These are phyloP conservation scores for Lactarius pseudohatsudake DNA, from an alignment of 768 basidiomycete species.

Conservation along the genomic window DNA sequence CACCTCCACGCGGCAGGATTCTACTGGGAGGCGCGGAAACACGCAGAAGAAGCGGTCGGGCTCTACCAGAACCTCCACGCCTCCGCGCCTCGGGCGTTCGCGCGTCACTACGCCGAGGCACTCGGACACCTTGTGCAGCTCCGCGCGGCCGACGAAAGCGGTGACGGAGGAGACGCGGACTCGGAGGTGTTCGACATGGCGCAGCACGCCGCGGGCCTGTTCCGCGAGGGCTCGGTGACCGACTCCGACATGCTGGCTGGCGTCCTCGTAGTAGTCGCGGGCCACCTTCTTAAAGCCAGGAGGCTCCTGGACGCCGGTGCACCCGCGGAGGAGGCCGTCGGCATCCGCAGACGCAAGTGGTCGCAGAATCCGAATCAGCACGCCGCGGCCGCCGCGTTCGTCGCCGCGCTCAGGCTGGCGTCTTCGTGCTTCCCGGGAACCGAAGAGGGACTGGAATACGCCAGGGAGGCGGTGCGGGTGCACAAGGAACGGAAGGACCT, in stretches of 20 bases:
- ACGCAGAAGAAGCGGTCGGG: slow-evolving; percentile 17
- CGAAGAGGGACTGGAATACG: slow-evolving; percentile 11
- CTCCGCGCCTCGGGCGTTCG: slow-evolving; percentile 12
- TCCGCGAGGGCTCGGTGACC: slow-evolving; percentile 15
- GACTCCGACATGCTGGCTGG: slow-evolving; percentile 15
- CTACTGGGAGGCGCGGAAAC: slow-evolving; percentile 18
- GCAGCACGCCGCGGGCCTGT: slow-evolving; percentile 17
- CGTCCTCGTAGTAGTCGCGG: slow-evolving; percentile 19
- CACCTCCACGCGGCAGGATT: slow-evolving; percentile 17
- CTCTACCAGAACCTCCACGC: slow-evolving; percentile 7
- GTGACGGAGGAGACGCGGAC: neutral
- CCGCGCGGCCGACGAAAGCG: neutral
- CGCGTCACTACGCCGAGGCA: slow-evolving; percentile 19
- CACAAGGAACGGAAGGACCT: slow-evolving; percentile 18
- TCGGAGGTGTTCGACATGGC: slow-evolving; percentile 22
- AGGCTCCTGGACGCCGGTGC: neutral
- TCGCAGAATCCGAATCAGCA: neutral
- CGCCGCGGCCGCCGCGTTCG: neutral
- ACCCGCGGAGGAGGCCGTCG: slow-evolving; percentile 17
- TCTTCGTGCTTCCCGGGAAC: slow-evolving; percentile 5
- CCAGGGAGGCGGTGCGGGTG: slow-evolving; percentile 21
- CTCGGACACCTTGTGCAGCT: slow-evolving; percentile 18
- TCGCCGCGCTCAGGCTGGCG: slow-evolving; percentile 16
- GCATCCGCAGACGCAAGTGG: slow-evolving; percentile 12
- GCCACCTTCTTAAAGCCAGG: neutral